These are phyloP conservation scores for Aspergillus intermedius DNA, from an alignment of 2,329 filamentous ascomycete species.

Conservation along the genomic window DNA sequence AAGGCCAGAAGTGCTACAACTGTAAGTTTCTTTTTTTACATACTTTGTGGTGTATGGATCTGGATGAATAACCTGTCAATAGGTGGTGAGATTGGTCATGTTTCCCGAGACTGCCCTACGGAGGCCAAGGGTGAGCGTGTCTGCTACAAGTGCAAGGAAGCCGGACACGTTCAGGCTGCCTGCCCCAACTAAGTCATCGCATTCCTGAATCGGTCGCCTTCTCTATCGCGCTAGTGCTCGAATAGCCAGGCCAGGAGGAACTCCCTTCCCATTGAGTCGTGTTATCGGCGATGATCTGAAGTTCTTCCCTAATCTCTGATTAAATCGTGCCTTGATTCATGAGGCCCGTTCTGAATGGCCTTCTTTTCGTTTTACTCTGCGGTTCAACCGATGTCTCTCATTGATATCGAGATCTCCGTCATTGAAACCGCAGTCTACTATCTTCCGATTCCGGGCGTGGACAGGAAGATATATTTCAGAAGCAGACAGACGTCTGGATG, in stretches of 20 bases:
- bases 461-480: conserved; percentile 7
- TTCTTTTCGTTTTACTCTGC: conserved; percentile 15
- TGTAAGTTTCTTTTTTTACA: conserved; percentile 49
- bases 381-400: conserved; percentile 12
- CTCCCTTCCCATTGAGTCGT: conserved; percentile 8
- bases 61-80: conserved; percentile 3
- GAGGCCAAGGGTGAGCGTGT: conserved; percentile 87
- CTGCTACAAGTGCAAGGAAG: conserved; percentile 92
- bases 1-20: conserved; percentile 99
- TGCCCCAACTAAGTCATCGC: conserved; percentile 67
- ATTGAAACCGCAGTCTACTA: conserved; percentile 5
- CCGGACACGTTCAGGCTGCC: conserved; percentile 85
- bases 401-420: conserved; percentile 10
- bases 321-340: conserved; percentile 14
- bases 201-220: conserved; percentile 18
- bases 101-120: conserved; percentile 92
- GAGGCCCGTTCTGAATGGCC: conserved; percentile 10
- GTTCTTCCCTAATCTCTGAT: conserved; percentile 18
- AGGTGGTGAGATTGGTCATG: conserved; percentile 81
- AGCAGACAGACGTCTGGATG: conserved; percentile 20
- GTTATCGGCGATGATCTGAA: conserved; percentile 21
- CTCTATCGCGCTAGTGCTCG: conserved; percentile 17
- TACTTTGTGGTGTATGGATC: background rate
- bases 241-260: conserved; percentile 10
- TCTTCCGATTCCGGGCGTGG: conserved; percentile 8